Percentiles rank a stretch among this genome's conserved stretches.
These are phyloP conservation scores for Allantophomopsis cytisporea DNA, from an alignment of 2,329 filamentous ascomycete genomes.

Conservation along the genomic window DNA sequence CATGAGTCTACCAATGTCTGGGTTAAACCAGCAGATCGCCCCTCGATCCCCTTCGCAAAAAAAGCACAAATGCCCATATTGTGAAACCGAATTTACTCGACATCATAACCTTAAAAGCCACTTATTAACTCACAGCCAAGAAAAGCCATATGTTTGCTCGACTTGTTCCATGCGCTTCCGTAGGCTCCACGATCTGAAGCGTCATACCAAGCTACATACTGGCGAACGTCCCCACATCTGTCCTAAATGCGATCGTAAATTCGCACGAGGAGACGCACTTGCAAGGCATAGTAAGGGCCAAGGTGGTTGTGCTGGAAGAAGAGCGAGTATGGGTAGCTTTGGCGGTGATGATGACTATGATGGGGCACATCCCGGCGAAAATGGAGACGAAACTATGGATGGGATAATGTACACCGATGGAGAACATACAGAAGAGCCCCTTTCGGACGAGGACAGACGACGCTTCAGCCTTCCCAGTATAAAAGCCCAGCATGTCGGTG, in stretches of 20 bases:
- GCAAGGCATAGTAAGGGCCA: constrained; percentile 92
- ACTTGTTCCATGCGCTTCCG: constrained; percentile 91
- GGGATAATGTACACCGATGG: constrained; percentile 37
- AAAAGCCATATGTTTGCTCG: constrained; percentile 91
- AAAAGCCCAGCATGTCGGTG: constrained; percentile 55
- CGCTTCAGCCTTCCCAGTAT: constrained; percentile 62
- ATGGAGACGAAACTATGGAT: constrained; percentile 42
- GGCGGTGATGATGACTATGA: constrained; percentile 64
- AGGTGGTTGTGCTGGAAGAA: constrained; percentile 83
- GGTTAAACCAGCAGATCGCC: constrained; percentile 27
- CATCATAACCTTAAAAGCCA: constrained; percentile 98
- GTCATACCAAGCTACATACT: constrained; percentile 92
- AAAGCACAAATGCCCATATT: constrained; percentile 94
- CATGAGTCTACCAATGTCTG: constrained; percentile 43
- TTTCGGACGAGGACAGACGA: constrained; percentile 44
- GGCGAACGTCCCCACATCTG: constrained; percentile 93
- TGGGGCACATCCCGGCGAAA: constrained; percentile 33
- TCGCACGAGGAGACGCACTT: constrained; percentile 87
- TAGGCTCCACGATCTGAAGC: constrained; percentile 85
- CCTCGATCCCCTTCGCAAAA: constrained; percentile 65
- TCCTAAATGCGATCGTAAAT: constrained; percentile 85
- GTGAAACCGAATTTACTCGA: constrained; percentile 89
- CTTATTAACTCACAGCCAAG: constrained; percentile 91
- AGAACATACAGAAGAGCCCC: constrained; percentile 43
- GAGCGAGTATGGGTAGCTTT: constrained; percentile 75